Evolutionary conservation across 73 alveolate genomes (phyloP).

Genomic region (Symbiodinium pilosum): DNA sequence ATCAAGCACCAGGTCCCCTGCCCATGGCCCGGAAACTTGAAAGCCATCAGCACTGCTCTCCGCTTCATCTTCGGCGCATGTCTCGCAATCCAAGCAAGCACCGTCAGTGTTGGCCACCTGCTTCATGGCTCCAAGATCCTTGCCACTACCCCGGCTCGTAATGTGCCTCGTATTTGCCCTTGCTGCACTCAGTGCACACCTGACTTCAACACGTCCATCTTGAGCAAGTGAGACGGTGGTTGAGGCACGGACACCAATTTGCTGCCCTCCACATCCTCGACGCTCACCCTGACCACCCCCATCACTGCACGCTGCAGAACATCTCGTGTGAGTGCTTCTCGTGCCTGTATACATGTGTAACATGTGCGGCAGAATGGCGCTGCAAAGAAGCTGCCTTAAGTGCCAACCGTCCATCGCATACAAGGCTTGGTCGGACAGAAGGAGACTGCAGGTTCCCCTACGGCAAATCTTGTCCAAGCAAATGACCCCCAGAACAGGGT

Average conservation of each 20-base stretch:
- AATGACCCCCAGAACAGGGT: conserved; percentile 50
- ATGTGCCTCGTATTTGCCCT: conserved; percentile 48
- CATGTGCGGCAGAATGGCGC: conserved; percentile 75
- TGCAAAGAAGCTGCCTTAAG: conserved; percentile 51
- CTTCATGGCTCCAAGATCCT: not conserved
- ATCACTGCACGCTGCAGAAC: not conserved
- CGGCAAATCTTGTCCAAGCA: not conserved
- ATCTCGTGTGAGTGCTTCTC: not conserved
- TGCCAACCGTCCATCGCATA: too few species aligned
- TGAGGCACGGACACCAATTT: conserved; percentile 12
- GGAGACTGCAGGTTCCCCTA: not conserved
- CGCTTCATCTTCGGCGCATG: not conserved
- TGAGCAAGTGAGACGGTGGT: not conserved
- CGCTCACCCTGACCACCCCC: conserved; percentile 14
- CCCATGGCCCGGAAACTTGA: conserved; percentile 9
- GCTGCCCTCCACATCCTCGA: conserved; percentile 94
- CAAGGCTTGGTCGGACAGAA: too few species aligned
- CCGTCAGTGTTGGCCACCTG: conserved; percentile 9
- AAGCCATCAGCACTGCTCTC: not conserved
- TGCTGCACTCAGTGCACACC: conserved; percentile 72
- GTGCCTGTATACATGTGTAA: conserved; percentile 27
- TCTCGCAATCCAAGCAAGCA: not conserved
- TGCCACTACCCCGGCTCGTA: too few species aligned
- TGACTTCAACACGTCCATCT: not conserved
- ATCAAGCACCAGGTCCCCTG: not conserved